Percentiles rank a stretch among this genome's conserved stretches.
Evolutionary conservation across 257 asterid genomes (phyloP).

Genomic region (Solanum appendiculatum): DNA sequence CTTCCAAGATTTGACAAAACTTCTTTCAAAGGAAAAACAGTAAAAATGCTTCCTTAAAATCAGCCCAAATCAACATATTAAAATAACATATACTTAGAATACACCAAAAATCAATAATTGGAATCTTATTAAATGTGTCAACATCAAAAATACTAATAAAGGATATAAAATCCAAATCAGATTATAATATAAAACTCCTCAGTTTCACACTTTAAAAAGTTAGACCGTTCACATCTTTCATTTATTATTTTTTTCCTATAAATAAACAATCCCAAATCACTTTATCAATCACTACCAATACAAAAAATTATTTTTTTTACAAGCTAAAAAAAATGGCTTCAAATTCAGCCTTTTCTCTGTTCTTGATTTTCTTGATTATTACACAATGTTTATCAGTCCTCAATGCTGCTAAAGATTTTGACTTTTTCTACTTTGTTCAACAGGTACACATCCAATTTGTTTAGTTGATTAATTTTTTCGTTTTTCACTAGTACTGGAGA

Average conservation of each 20-base stretch:
- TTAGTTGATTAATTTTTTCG: background rate
- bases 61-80: background rate
- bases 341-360: background rate
- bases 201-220: background rate
- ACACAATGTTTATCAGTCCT: slow-evolving; percentile 21
- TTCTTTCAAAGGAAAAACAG: background rate
- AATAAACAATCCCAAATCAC: background rate
- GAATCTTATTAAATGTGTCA: background rate
- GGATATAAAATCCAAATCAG: background rate
- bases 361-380: slow-evolving; percentile 22
- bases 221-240: background rate
- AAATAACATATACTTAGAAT: background rate
- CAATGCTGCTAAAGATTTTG: slow-evolving; percentile 43
- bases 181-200: background rate
- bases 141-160: background rate
- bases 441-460: slow-evolving; percentile 33
- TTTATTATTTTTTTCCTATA: background rate
- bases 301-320: background rate
- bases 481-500: too few relatives aligned
- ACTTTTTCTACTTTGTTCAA: slow-evolving; percentile 76
- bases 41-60: background rate
- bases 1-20: background rate
- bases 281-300: background rate
- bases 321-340: background rate
- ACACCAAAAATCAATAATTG: background rate